These are phyloP conservation scores for Calocybe gangraenosa DNA, from an alignment of 768 basidiomycete genomes.

Conservation along the genomic window DNA sequence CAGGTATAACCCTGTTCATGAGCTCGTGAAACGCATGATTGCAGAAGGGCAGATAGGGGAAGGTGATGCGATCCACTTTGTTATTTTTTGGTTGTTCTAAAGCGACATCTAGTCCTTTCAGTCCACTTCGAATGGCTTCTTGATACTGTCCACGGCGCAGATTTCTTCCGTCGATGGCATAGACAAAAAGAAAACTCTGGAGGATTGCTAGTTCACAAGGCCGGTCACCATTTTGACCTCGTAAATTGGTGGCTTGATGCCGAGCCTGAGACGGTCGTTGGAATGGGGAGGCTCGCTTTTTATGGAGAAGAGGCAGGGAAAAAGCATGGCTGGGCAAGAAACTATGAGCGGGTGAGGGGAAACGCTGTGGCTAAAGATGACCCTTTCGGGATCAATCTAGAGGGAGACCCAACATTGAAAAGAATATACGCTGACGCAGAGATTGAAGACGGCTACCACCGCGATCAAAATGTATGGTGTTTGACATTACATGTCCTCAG, in stretches of 20 bases:
- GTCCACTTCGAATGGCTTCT: slow-evolving; percentile 53
- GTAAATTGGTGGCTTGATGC: slow-evolving; percentile 54
- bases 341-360: slow-evolving; percentile 43
- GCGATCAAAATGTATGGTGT: slow-evolving; percentile 47
- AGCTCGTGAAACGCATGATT: slow-evolving; percentile 43
- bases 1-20: slow-evolving; percentile 46
- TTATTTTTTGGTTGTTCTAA: not conserved
- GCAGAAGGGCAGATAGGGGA: slow-evolving; percentile 43
- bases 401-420: slow-evolving; percentile 37
- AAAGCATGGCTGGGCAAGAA: slow-evolving; percentile 41
- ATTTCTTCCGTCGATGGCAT: slow-evolving; percentile 52
- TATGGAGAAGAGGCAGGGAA: slow-evolving; percentile 43
- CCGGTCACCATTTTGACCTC: slow-evolving; percentile 46
- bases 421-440: slow-evolving; percentile 44
- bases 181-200: slow-evolving; percentile 39
- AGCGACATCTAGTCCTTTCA: slow-evolving; percentile 30
- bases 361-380: slow-evolving; percentile 38
- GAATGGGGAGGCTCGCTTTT: slow-evolving; percentile 42
- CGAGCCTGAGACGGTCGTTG: slow-evolving; percentile 41
- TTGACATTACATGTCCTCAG: too few species aligned
- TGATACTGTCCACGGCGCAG: slow-evolving; percentile 48
- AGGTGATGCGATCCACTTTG: slow-evolving; percentile 14
- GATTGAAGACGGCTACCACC: slow-evolving; percentile 41
- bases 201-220: slow-evolving; percentile 42
- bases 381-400: slow-evolving; percentile 46